Evolutionary conservation across 768 basidiomycete genomes (phyloP).

Genomic region (Termitomyces sp.): DNA sequence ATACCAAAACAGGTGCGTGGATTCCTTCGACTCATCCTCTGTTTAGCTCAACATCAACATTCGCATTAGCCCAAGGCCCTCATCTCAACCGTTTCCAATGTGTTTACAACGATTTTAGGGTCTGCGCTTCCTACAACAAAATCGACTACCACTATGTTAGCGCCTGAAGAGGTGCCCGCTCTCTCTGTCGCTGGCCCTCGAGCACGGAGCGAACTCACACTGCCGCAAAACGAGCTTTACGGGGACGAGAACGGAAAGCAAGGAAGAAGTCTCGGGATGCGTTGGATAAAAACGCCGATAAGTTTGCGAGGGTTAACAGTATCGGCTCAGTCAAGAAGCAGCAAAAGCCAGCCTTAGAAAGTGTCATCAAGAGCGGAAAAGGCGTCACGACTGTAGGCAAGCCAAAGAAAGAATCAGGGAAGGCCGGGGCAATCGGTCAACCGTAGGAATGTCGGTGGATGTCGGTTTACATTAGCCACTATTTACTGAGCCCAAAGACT

Average conservation of each 20-base stretch:
- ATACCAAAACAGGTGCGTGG: constrained; percentile 82
- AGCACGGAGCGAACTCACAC: constrained; percentile 76
- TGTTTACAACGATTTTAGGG: constrained; percentile 78
- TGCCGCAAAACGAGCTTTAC: constrained; percentile 67
- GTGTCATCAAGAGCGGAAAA: constrained; percentile 76
- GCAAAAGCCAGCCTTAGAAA: constrained; percentile 79
- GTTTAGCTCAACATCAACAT: constrained; percentile 2
- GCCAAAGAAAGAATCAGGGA: constrained; percentile 32
- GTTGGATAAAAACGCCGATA: constrained; percentile 61
- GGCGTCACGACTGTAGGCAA: constrained; percentile 90
- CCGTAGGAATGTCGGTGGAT: not conserved
- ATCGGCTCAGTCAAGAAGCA: constrained; percentile 62
- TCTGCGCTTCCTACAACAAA: constrained; percentile 85
- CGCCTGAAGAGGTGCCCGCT: constrained; percentile 88
- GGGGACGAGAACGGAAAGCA: constrained; percentile 63
- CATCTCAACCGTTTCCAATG: constrained; percentile 80
- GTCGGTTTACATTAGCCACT: not conserved
- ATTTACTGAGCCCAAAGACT: not conserved
- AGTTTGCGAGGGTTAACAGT: constrained; percentile 51
- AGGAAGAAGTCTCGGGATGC: constrained; percentile 62
- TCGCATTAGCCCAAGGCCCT: constrained; percentile 71
- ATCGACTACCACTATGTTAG: constrained; percentile 73
- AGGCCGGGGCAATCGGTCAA: constrained; percentile 10
- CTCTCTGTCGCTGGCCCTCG: constrained; percentile 50
- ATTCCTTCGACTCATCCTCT: not conserved